Percentiles rank a stretch among this genome's conserved stretches.
These are phyloP conservation scores for Trypanosoma caninum DNA, from an alignment of 208 protist species.

Conservation along the genomic window DNA sequence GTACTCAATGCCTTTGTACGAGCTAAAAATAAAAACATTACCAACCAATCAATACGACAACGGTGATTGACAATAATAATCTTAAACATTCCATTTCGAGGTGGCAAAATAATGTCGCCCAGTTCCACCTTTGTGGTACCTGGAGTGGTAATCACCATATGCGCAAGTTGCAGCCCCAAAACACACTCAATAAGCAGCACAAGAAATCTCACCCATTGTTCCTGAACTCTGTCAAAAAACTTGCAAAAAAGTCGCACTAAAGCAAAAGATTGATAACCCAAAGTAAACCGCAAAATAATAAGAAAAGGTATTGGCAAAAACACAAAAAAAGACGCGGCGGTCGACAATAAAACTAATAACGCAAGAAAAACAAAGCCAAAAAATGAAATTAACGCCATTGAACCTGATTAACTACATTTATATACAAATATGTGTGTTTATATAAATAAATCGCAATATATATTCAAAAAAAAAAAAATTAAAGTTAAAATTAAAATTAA, in stretches of 20 bases:
- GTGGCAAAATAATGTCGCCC: constrained; percentile 23
- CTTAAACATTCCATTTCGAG: constrained; percentile 61
- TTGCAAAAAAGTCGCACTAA: constrained; percentile 27
- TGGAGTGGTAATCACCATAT: constrained; percentile 56
- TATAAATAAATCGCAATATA: neutral
- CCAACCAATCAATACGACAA: constrained; percentile 65
- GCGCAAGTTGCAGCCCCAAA: constrained; percentile 48
- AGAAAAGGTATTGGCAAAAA: constrained; percentile 25
- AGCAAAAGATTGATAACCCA: constrained; percentile 13
- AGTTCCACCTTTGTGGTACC: neutral
- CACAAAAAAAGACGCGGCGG: constrained; percentile 21
- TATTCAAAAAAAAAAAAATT: no score
- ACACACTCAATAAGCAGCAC: constrained; percentile 46
- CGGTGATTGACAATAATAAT: constrained; percentile 88
- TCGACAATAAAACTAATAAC: constrained; percentile 13
- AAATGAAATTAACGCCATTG: constrained; percentile 23
- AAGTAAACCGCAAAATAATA: constrained; percentile 28
- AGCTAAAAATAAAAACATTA: constrained; percentile 40
- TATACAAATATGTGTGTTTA: neutral
- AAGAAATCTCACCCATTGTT: constrained; percentile 45
- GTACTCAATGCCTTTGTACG: constrained; percentile 19
- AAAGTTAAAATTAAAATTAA: constrained; percentile 1
- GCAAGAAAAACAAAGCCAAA: constrained; percentile 29
- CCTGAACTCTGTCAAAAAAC: constrained; percentile 32
- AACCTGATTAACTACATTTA: neutral